Evolutionary conservation across 768 basidiomycete genomes (phyloP), one percentile per base, ranked within the genome.

Genomic region (Mycena rebaudengoi): DNA sequence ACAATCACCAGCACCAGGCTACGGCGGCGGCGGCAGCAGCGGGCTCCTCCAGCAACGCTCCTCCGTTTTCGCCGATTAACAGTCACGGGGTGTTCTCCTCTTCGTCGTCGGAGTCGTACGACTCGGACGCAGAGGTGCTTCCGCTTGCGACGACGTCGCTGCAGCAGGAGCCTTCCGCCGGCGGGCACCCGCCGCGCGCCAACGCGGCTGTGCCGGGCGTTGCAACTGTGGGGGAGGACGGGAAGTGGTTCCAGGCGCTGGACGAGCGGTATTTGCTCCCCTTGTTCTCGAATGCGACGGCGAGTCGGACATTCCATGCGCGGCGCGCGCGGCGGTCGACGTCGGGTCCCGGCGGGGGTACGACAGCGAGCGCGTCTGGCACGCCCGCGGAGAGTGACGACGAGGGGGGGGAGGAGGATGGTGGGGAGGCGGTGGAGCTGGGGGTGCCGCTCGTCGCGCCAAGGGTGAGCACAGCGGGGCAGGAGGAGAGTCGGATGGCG

Each of bases 251-350:
- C 88, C 95, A 96, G 69, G 85, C 91, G 44, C 78, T 99, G 37
- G 97, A 99, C 77, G 96, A 99, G 78, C 86, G 95, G 67, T 99
- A 97, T 75, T 80, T 99, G 20, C 78, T 99, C 3, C 96, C 96
- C 21, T 80, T 98, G 35, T 99, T 95, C 80, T 94, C 94, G 48
- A 96, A 96, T 71, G 93, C 92, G 16, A 95, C 94, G 0, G 94
- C 94, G 18, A 93, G 91, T 66, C 83, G 94, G 69, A 91, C 90
- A 64, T 94, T 93, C 82, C 89, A 95, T 70, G 93, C 94, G 3
- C 86, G 91, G 29, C 80, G 86, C 48, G 89, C 89, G 7, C 83
- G 90, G 45, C 79, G 89, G 64, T 76, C 76, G 14, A 71, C 78
- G 5, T 74, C 80, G 16, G 77, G 72, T 2, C 63, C 71, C n/a